Evolutionary conservation across 148 eudicot genomes (phyloP), one percentile per base, ranked within the genome.

Genomic region (Talinum fruticosum): DNA sequence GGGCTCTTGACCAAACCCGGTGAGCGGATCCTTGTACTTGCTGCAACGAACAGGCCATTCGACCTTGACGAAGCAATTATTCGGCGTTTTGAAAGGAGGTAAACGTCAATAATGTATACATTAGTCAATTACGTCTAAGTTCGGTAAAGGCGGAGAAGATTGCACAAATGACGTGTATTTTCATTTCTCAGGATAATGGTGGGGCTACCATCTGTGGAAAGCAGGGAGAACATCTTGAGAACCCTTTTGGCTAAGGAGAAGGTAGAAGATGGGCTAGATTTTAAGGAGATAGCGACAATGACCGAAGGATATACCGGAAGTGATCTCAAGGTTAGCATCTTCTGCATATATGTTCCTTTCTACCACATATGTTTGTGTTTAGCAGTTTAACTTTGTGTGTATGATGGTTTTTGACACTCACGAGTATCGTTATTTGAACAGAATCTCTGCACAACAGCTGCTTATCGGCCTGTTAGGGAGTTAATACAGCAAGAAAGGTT

Each of bases 21-120:
- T 34, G 97, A 89, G 69, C 86, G 80, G 70, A 94, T 94, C 75
- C 97, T 94, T 75, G 98, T 94, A 79, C 97, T 94, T 79, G 97
- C 98, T 69, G 98, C 98, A 26, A 94, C 98, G 66, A 94, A 94
- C 77, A 88, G 98, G 84, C 98, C 98, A 15, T 94, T 94, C 76
- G 98, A 94, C 81, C 98, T 94, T 36, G 98, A 94, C 79, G 98
- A 94, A 86, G 98, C 98, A 57, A 94, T 94, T 69, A 94, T 94
- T n/a, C 88, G 98, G 72, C 97, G 98, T 47, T 94, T 94, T 74
- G 98, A 94, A 81, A 82, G 98, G 77, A 90, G 98, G 98, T 92
- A 88, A 51, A 41, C 47, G 14, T 41, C 14, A 2, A 2, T 41
- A 41, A 41, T 41, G 2, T 10, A 1, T 41, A 41, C 47, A 41